Evolutionary conservation across 1,139 yeast species (phyloP), one percentile per base, ranked within the genome.

Genomic region (Yamadazyma atmosphaerica): DNA sequence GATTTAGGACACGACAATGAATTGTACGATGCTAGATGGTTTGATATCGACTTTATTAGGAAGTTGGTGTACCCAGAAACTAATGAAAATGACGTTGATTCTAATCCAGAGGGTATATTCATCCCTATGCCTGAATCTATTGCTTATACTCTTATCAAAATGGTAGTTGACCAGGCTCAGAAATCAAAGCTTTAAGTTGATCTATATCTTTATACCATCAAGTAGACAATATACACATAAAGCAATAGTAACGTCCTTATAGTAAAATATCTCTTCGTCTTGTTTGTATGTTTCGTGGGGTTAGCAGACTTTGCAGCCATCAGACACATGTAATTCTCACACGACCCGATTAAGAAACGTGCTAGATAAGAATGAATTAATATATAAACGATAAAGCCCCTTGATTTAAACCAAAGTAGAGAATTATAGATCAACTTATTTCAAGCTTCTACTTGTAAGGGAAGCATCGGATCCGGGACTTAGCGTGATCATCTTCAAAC

Each of bases 11-110:
- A 88, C 54, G 98, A 90, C 56, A 80, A 86, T 22, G 98, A 90
- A 61, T 68, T 90, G 39, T 77, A 73, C 18, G 95, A 86, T 55
- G 95, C 96, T 14, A 70, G 79, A 52, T 88, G 97, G 97, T 83
- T 87, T 51, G 80, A 82, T 40, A 65, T 74, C 8, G 66, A 63
- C 1, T 78, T 77, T 33, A 69, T 86, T 18, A 61, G 65, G 33
- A 63, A 68, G 19, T 62, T 81, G 41, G 63, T 81, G 18, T 61
- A 65, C 34, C 58, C 57, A n/a, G 64, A 65, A 5, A 7, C 10
- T 5, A 16, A 30, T 30, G 58, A 52, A 12, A 47, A 50, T 13
- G 48, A 45, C 5, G 55, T 56, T n/a, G 51, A 50, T 6, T 50
- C 55, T 32, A 70, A 70, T 41, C 69, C 72, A 0, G 75, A 70